Percentiles rank a stretch among this genome's conserved stretches.
Evolutionary conservation across 2,329 filamentous ascomycete genomes (phyloP).

Genomic region (Aspergillus arachidicola): DNA sequence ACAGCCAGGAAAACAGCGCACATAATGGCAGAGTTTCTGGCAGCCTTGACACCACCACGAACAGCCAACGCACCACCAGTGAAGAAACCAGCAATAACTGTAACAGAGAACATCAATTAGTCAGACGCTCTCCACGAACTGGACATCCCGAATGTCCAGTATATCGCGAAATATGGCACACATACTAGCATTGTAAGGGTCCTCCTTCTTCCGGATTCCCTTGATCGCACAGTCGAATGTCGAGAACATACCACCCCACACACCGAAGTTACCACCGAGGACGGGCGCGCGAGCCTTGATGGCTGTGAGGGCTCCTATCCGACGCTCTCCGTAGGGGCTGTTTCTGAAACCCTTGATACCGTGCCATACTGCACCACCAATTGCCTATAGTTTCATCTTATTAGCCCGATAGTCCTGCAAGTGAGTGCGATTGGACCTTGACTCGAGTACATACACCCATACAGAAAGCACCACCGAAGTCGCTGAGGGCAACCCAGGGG

Average conservation of each 20-base stretch:
- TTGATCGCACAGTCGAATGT: constrained; percentile 97
- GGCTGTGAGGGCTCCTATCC: constrained; percentile 93
- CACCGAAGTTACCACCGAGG: constrained; percentile 94
- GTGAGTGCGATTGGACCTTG: background rate
- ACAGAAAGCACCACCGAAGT: constrained; percentile 94
- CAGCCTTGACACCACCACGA: constrained; percentile 86
- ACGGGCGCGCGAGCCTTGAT: constrained; percentile 97
- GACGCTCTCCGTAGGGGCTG: constrained; percentile 87
- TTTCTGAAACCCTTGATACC: constrained; percentile 94
- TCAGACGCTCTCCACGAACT: background rate
- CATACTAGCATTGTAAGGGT: constrained; percentile 88
- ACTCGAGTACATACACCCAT: constrained; percentile 75
- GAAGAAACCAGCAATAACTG: constrained; percentile 91
- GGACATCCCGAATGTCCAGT: background rate
- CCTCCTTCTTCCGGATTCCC: constrained; percentile 92
- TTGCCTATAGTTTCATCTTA: constrained; percentile 55
- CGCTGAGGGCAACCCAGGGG: constrained; percentile 93
- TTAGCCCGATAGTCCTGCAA: background rate
- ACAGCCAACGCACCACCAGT: constrained; percentile 91
- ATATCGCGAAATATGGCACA: constrained; percentile 17
- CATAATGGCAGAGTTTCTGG: constrained; percentile 93
- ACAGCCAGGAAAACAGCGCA: constrained; percentile 92
- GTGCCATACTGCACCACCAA: constrained; percentile 88
- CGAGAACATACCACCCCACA: constrained; percentile 95
- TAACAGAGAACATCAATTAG: background rate